Percentiles rank a stretch among this genome's conserved stretches.
These are phyloP conservation scores for Globisporangium middletonii DNA, from an alignment of 352 stramenopile species.

Conservation along the genomic window DNA sequence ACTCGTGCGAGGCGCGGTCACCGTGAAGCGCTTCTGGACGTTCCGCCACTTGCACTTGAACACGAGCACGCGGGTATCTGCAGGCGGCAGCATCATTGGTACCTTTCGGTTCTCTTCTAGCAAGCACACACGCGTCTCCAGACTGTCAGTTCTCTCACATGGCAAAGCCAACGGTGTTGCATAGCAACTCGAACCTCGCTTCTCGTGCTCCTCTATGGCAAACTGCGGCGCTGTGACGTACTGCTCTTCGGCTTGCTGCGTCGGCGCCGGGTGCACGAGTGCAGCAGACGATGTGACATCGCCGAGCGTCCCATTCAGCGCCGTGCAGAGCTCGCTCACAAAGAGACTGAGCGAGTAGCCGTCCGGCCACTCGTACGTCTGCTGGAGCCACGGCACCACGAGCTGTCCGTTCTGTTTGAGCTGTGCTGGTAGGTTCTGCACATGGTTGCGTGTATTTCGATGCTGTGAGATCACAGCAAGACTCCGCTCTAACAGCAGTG, in stretches of 20 bases:
- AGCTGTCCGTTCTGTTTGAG: slow-evolving; percentile 35
- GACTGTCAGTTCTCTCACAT: background rate
- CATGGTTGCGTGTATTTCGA: no score
- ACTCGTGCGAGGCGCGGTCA: slow-evolving; percentile 20
- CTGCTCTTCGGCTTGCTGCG: slow-evolving; percentile 7
- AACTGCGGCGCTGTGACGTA: slow-evolving; percentile 27
- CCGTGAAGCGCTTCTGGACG: slow-evolving; percentile 35
- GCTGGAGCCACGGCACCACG: slow-evolving; percentile 40
- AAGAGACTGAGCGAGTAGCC: slow-evolving; percentile 45
- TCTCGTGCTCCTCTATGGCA: slow-evolving; percentile 8
- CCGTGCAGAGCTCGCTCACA: slow-evolving; percentile 42
- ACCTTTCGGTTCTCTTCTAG: slow-evolving; percentile 6
- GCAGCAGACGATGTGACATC: slow-evolving; percentile 1
- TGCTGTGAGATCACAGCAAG: no score
- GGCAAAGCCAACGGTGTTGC: background rate
- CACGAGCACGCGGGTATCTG: slow-evolving; percentile 13
- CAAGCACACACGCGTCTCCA: background rate
- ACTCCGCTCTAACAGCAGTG: background rate
- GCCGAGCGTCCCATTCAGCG: slow-evolving; percentile 14
- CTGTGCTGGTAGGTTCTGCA: slow-evolving; percentile 33
- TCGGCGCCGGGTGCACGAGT: slow-evolving; percentile 16
- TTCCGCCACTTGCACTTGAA: slow-evolving; percentile 70
- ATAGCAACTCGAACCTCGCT: background rate
- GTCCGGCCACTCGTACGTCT: slow-evolving; percentile 37
- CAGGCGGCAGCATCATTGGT: background rate